Conservation (phyloP, 1,139 yeast species). For the Nakaseomyces delphensis region DNA sequence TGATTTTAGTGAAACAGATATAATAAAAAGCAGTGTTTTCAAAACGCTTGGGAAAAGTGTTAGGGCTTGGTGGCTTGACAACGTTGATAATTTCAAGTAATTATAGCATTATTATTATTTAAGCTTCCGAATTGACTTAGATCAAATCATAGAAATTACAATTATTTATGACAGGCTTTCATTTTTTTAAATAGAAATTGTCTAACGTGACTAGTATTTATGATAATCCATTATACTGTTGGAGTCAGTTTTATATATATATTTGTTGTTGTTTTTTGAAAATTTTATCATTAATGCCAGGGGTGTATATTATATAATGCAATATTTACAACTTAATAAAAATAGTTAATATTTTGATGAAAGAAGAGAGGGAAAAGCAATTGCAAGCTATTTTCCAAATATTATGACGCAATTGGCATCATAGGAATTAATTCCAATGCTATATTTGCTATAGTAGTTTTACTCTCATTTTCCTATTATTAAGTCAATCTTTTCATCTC, state of each 20-base stretch:
- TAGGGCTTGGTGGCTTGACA: conserved; percentile 19
- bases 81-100: background rate
- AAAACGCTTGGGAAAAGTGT: conserved; percentile 22
- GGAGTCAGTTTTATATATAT: no score
- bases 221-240: background rate
- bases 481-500: background rate
- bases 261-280: background rate
- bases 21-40: conserved; percentile 9
- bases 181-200: no score
- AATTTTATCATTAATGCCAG: background rate
- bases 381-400: background rate
- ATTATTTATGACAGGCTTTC: no score
- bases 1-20: conserved; percentile 5
- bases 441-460: background rate
- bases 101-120: no score
- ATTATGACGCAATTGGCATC: conserved; percentile 1
- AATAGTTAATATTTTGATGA: background rate
- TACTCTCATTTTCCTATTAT: background rate
- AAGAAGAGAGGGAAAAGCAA: background rate
- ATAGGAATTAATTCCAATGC: background rate
- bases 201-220: no score
- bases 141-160: no score
- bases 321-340: background rate
- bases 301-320: conserved; percentile 2
- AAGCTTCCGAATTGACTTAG: no score